phyloP scores from a whole-genome alignment of 768 basidiomycete genomes.

The Tylopilus cervinicoccineus region DNA sequence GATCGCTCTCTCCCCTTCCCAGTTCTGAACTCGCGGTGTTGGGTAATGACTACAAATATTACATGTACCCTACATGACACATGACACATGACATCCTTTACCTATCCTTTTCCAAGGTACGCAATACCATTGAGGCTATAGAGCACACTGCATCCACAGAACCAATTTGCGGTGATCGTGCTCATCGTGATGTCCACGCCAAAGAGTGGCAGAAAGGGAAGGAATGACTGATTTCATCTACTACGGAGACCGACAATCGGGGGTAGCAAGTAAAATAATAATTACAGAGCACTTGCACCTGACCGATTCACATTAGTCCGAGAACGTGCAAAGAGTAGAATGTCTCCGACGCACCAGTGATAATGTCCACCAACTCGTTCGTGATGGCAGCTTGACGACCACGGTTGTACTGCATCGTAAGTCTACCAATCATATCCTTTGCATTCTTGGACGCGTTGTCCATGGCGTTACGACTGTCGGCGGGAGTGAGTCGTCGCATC shows the following conservation, averaged over 20 bases:
- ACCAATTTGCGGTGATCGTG: not conserved
- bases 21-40: constrained; percentile 34
- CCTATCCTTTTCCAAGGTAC: not conserved
- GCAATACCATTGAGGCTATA: not conserved
- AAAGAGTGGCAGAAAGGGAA: constrained; percentile 6
- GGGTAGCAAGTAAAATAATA: constrained; percentile 12
- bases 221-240: constrained; percentile 24
- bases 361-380: constrained; percentile 91
- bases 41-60: constrained; percentile 30
- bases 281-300: constrained; percentile 50
- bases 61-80: constrained; percentile 37
- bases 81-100: constrained; percentile 24
- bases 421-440: constrained; percentile 79
- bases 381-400: constrained; percentile 98
- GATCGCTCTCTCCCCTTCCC: not conserved
- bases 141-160: not conserved
- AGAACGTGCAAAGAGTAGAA: not conserved
- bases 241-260: constrained; percentile 6
- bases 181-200: not conserved
- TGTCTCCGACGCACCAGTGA: constrained; percentile 59
- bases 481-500: not conserved
- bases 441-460: constrained; percentile 99
- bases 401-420: constrained; percentile 97
- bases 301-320: not conserved
- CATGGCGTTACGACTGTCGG: constrained; percentile 87